Base-by-base conservation (phyloP, 2,329 filamentous ascomycete species). In the Colletotrichum graminicola region DNA sequence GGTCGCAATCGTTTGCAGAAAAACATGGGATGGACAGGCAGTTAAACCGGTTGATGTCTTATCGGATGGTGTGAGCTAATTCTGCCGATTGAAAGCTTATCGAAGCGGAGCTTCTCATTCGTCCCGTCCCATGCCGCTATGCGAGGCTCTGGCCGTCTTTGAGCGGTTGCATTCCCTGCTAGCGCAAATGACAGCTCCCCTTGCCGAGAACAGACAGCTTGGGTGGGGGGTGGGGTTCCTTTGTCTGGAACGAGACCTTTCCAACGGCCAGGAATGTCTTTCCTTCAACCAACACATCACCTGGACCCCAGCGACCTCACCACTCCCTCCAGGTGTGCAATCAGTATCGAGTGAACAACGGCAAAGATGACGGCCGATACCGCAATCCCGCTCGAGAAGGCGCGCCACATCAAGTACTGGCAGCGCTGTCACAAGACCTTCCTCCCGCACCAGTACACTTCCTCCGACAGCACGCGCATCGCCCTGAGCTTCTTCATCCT, bases 381-480 rank as follows among this genome's bases (percentile, higher is more conserved):
- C 21, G 75, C 75, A 11, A 77, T 80, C 3, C 75, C 78, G 32
- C 82, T 93, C 73, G 84, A 92, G 78, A 89, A 86, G 69, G 84
- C 88, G 59, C 88, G 87, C 68, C 96, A 99, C 80, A 85, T 96
- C 79, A 94, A 92, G 79, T 99, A 98, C 87, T 99, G 95, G 92
- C 89, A 94, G 75, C 91, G 95, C 79, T 98, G 95, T 80, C 88
- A 96, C 74, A 92, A 92, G 79, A 92, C 91, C 32, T 88, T 92
- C 73, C 90, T 99, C 8, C 96, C 96, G 0, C 88, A 91, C 56
- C 87, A 90, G 73, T 99, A 98, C 84, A 97, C 93, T 21, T 87
- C 91, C 79, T 96, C 93, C 80, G 96, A 99, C 83, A 94, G 94
- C 75, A 95, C 92, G 77, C 94, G 96, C 77, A 92, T 98, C 85